Conservation (phyloP, 1,284 basidiomycete genomes). For the Phlebopus sp. region DNA sequence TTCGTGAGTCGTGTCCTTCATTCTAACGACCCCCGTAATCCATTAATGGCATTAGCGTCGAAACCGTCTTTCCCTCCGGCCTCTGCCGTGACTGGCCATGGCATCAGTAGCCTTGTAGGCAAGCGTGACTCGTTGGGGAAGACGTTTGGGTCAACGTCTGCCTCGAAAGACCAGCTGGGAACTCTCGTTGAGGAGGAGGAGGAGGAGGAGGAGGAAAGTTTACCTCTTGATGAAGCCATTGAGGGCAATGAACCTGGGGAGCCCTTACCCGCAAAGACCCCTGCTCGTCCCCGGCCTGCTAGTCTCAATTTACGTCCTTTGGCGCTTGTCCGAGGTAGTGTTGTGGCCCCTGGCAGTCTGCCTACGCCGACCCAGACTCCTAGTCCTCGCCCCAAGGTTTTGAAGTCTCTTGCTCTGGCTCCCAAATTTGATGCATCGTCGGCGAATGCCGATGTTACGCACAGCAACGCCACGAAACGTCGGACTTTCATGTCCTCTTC, state of each 20-base stretch:
- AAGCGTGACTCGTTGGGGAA: constrained; percentile 80
- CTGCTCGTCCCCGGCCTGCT: constrained; percentile 55
- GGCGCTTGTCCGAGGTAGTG: constrained; percentile 55
- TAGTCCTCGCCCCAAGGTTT: constrained; percentile 37
- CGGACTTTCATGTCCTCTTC: constrained; percentile 7
- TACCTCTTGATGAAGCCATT: constrained; percentile 9
- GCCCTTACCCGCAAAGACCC: constrained; percentile 29
- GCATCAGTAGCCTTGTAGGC: constrained; percentile 41
- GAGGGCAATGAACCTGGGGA: constrained; percentile 8
- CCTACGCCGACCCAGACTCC: constrained; percentile 57
- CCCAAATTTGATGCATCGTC: constrained; percentile 30
- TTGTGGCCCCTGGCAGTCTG: constrained; percentile 40
- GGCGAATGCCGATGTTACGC: constrained; percentile 24
- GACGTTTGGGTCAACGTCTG: constrained; percentile 53
- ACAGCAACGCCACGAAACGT: constrained; percentile 12
- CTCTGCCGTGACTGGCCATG: constrained; percentile 37
- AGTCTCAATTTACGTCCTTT: constrained; percentile 68
- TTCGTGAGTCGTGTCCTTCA: constrained; percentile 45
- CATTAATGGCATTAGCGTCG: constrained; percentile 29
- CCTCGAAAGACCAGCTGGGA: constrained; percentile 69
- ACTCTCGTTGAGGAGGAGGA: constrained; percentile 81
- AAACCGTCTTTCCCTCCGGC: constrained; percentile 55
- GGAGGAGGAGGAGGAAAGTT: constrained; percentile 58
- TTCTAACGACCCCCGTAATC: constrained; percentile 4
- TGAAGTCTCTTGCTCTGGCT: constrained; percentile 51